These are phyloP conservation scores for Nothophytophthora sp. DNA, from an alignment of 352 stramenopile genomes.

Conservation along the genomic window DNA sequence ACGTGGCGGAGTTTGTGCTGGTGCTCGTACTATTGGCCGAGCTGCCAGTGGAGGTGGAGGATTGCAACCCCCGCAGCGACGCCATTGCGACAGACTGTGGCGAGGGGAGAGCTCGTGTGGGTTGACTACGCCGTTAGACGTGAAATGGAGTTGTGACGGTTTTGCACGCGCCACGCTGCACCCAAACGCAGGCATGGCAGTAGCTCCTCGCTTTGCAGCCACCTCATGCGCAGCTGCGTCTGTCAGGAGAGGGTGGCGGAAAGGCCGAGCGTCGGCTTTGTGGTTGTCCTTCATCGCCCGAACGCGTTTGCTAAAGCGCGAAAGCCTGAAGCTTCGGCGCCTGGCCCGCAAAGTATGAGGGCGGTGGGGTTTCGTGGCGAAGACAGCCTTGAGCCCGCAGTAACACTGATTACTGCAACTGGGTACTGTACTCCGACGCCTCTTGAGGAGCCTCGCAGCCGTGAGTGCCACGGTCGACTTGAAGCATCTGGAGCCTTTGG, in stretches of 20 bases:
- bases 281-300: constrained; percentile 6
- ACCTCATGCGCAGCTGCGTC: constrained; percentile 5
- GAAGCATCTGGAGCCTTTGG: constrained; percentile 14
- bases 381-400: constrained; percentile 7
- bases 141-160: constrained; percentile 36
- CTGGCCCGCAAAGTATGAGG: constrained; percentile 13
- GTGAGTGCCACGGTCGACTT: constrained; percentile 20
- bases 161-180: constrained; percentile 4
- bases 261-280: constrained; percentile 15
- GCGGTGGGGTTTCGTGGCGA: constrained; percentile 27
- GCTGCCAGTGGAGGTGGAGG: constrained; percentile 4
- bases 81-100: constrained; percentile 17
- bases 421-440: constrained; percentile 22
- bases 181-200: background rate
- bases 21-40: background rate
- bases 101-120: constrained; percentile 7
- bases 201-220: background rate
- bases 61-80: constrained; percentile 23
- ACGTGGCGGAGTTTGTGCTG: background rate
- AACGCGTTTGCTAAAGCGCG: constrained; percentile 1
- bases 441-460: constrained; percentile 6
- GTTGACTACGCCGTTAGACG: constrained; percentile 44
- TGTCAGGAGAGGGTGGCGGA: constrained; percentile 10
- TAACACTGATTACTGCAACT: constrained; percentile 34
- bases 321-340: constrained; percentile 2